These are phyloP conservation scores for Macadamia integrifolia DNA, from an alignment of 164 flowering plant genomes.

Conservation along the genomic window DNA sequence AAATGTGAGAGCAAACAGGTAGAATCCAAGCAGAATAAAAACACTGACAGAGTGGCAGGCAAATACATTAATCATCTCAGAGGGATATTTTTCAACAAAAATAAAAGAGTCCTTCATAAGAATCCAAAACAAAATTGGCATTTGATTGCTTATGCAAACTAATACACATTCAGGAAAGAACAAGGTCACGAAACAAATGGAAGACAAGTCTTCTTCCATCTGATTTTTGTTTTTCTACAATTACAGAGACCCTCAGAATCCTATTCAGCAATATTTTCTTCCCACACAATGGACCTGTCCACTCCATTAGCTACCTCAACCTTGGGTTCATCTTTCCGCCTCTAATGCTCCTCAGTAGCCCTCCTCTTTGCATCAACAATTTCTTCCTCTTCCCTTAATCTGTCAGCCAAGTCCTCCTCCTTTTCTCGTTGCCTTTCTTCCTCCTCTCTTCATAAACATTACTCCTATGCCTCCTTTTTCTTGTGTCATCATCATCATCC, in stretches of 20 bases:
- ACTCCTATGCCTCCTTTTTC: slow-evolving; percentile 71
- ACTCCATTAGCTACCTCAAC: slow-evolving; percentile 27
- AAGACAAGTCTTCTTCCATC: not conserved
- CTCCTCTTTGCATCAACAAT: slow-evolving; percentile 73
- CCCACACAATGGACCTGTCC: slow-evolving; percentile 26
- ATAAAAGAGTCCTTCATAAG: not conserved
- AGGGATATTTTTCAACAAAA: too few relatives aligned
- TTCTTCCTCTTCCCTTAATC: slow-evolving; percentile 82
- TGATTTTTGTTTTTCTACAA: not conserved
- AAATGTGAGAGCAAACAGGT: too few relatives aligned
- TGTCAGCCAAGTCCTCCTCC: slow-evolving; percentile 84
- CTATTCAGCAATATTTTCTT: slow-evolving; percentile 27
- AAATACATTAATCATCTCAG: too few relatives aligned
- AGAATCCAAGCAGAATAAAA: too few relatives aligned
- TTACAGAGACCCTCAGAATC: slow-evolving; percentile 19
- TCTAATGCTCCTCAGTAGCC: slow-evolving; percentile 51
- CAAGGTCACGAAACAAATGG: not conserved
- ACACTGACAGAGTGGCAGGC: too few relatives aligned
- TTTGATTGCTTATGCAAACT: not conserved
- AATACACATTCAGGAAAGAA: not conserved
- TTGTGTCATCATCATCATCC: slow-evolving; percentile 70
- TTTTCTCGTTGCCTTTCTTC: slow-evolving; percentile 69
- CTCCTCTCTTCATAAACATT: slow-evolving; percentile 69
- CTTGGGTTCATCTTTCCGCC: slow-evolving; percentile 40
- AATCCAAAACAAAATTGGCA: not conserved